Base-by-base conservation (phyloP, 2,329 filamentous ascomycete genomes). In the Arthrobotrys musiformis region DNA sequence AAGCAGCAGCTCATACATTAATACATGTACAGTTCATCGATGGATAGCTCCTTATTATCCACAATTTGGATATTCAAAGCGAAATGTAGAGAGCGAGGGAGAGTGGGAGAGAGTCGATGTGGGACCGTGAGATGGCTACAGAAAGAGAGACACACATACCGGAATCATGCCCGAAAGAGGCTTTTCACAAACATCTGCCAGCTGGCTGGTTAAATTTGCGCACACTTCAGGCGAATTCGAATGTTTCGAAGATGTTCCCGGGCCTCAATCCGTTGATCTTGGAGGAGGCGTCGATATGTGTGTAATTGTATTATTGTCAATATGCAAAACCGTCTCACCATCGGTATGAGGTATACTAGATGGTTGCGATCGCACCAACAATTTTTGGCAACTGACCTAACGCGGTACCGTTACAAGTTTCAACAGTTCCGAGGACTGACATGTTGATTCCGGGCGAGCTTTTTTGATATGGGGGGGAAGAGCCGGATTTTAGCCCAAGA, bases 31-130 rank as follows among this genome's bases (percentile, higher is more conserved):
- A 77, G 64, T 60, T 77, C 73, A 77, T 70, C 60, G 70, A 76
- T 66, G 66, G 73, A 52, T 54, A 52, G 66, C 60, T 66, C 58
- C 72, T 77, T 62, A 66, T 77, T 77, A 77, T 70, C 73, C 73
- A 77, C 73, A 77, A 56, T 77, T 70, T 77, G 73, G 73, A 77
- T 70, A 77, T 77, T 77, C 73, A 77, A 77, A 77, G 73, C 73
- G 73, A 77, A 70, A 70, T 50, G 66, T 58, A 70, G 33, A 66
- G 50, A 56, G 28, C 15, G 28, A 64, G 68, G 70, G 50, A 69
- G 68, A 76, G 64, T 61, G 72, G 70, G 69, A 70, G 58, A 63
- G 46, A 46, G 56, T 76, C 64, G 50, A 76, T 44, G 73, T 77
- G 73, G 73, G 73, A 67, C 73, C 22, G 50, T 35, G 4, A 54